Conservation (phyloP, 2,329 filamentous ascomycete genomes). For the Thermothelomyces thermophilus region DNA sequence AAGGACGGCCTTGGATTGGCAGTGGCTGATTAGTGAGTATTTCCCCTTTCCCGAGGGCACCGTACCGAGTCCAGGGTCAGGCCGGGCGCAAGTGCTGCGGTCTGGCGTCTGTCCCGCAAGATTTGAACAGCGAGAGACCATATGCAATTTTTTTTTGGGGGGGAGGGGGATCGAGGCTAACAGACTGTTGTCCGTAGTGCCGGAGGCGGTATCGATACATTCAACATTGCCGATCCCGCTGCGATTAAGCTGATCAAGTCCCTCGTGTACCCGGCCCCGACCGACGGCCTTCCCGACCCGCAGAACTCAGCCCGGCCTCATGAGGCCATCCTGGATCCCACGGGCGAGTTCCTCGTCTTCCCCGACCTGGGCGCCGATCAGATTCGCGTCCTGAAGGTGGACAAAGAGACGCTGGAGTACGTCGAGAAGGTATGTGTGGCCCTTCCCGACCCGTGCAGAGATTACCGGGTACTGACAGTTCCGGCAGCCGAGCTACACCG, state of each 20-base stretch:
- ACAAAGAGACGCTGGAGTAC: slow-evolving; percentile 39
- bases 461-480: neutral
- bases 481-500: slow-evolving; percentile 30
- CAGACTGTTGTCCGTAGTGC: slow-evolving; percentile 30
- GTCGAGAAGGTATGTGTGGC: slow-evolving; percentile 28
- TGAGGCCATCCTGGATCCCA: slow-evolving; percentile 59
- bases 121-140: too few relatives aligned
- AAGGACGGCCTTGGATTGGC: slow-evolving; percentile 34
- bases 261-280: slow-evolving; percentile 33
- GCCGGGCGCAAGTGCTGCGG: too few relatives aligned
- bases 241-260: slow-evolving; percentile 33
- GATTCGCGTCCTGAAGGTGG: slow-evolving; percentile 50
- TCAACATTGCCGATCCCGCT: slow-evolving; percentile 36
- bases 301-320: slow-evolving; percentile 58
- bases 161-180: too few relatives aligned
- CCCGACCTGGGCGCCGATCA: slow-evolving; percentile 62
- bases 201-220: slow-evolving; percentile 39
- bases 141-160: too few relatives aligned
- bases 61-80: too few relatives aligned
- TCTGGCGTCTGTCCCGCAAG: too few relatives aligned
- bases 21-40: slow-evolving; percentile 41
- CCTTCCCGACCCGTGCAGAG: too few relatives aligned
- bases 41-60: too few relatives aligned
- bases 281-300: slow-evolving; percentile 37
- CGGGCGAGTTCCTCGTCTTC: slow-evolving; percentile 53